phyloP scores from a whole-genome alignment of 352 stramenopile species.

The Phytopythium kandeliae region DNA sequence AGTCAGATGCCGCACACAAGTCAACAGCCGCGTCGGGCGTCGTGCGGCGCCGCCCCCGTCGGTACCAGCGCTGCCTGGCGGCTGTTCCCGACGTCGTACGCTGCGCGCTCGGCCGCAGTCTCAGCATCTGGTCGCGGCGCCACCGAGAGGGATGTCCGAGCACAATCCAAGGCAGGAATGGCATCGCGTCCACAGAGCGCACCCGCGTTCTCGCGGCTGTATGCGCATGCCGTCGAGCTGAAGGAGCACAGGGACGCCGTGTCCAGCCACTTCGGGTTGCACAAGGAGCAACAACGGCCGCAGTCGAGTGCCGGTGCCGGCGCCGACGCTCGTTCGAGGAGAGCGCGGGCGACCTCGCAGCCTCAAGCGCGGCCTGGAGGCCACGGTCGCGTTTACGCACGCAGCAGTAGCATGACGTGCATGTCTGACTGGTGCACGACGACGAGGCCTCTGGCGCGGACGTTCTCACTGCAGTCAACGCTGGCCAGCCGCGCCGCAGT shows the following conservation, averaged over 20 bases:
- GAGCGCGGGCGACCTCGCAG: neutral
- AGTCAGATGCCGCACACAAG: too few species aligned
- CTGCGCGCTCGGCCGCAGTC: too few species aligned
- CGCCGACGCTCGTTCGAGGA: neutral
- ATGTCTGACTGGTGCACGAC: slow-evolving; percentile 20
- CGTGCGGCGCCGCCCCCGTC: too few species aligned
- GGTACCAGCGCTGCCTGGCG: too few species aligned
- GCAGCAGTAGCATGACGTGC: slow-evolving; percentile 13
- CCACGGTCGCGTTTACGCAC: slow-evolving; percentile 3
- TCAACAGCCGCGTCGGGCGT: too few species aligned
- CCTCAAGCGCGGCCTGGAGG: neutral
- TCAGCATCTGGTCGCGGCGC: too few species aligned
- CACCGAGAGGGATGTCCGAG: too few species aligned
- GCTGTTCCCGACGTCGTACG: too few species aligned
- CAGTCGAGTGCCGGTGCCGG: neutral
- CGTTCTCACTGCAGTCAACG: slow-evolving; percentile 36
- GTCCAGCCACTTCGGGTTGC: slow-evolving; percentile 49
- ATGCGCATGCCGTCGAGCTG: slow-evolving; percentile 47
- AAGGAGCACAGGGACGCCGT: slow-evolving; percentile 54
- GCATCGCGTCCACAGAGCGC: neutral
- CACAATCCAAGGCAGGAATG: too few species aligned
- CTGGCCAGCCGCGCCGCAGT: slow-evolving; percentile 29
- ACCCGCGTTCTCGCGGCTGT: slow-evolving; percentile 43
- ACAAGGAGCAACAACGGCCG: slow-evolving; percentile 9
- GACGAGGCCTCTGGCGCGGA: slow-evolving; percentile 11